These are phyloP conservation scores for Lachnellula occidentalis DNA, from an alignment of 2,329 filamentous ascomycete species.

Conservation along the genomic window DNA sequence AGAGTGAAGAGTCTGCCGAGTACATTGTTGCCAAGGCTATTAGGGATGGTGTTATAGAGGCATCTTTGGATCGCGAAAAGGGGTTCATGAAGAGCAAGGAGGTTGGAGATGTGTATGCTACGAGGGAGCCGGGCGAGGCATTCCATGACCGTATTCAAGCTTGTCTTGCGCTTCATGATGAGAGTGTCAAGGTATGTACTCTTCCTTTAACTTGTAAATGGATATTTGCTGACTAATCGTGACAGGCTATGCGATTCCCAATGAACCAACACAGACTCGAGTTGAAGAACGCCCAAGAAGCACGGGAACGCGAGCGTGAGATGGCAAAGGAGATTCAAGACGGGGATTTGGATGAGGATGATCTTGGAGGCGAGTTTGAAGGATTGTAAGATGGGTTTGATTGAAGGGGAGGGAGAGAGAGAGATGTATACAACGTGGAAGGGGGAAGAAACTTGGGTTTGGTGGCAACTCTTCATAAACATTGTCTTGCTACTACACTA, in stretches of 20 bases:
- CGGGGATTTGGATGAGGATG: conserved; percentile 93
- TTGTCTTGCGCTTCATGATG: conserved; percentile 86
- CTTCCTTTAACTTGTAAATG: neutral
- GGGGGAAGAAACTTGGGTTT: conserved; percentile 15
- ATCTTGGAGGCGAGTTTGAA: conserved; percentile 92
- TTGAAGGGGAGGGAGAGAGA: neutral
- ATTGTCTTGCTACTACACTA: conserved; percentile 27
- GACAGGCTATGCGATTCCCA: conserved; percentile 91
- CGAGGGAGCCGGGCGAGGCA: conserved; percentile 88
- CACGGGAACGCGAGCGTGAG: conserved; percentile 91
- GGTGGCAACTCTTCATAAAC: conserved; percentile 25
- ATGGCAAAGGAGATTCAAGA: conserved; percentile 99
- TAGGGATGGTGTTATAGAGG: conserved; percentile 93
- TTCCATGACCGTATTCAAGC: conserved; percentile 96
- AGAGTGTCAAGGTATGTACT: conserved; percentile 83
- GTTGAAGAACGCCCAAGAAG: conserved; percentile 96
- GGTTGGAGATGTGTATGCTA: conserved; percentile 91
- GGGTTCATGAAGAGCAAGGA: conserved; percentile 99
- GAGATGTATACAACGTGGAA: conserved; percentile 18
- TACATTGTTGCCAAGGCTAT: conserved; percentile 99
- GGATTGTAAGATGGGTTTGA: conserved; percentile 62
- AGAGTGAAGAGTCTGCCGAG: conserved; percentile 94
- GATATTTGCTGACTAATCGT: conserved; percentile 10
- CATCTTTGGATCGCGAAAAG: conserved; percentile 84
- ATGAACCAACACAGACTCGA: conserved; percentile 99